Percentiles rank a stretch among this genome's conserved stretches.
Conservation (phyloP, 2,329 filamentous ascomycete species). For the Anthostomella pinea region DNA sequence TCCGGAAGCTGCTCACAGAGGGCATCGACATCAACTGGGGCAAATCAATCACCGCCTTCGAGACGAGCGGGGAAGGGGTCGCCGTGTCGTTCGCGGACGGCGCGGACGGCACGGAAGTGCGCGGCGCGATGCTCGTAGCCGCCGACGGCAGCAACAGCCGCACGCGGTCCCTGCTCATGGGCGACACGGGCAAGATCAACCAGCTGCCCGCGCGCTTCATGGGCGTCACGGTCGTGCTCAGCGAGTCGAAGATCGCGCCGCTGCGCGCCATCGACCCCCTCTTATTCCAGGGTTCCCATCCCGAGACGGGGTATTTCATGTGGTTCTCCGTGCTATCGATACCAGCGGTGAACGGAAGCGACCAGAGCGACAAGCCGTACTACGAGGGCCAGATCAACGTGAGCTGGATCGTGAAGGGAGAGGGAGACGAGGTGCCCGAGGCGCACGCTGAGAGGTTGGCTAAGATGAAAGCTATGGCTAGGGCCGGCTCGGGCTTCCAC, state of each 20-base stretch:
- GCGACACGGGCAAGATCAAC: not conserved
- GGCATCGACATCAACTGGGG: conserved; percentile 8
- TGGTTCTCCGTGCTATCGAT: conserved; percentile 8
- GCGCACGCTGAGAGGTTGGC: conserved; percentile 3
- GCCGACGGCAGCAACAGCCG: conserved; percentile 10
- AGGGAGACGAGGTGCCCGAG: conserved; percentile 1
- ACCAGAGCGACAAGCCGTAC: too few relatives aligned
- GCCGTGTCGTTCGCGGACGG: conserved; percentile 7
- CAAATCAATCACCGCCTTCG: conserved; percentile 4
- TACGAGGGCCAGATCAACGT: conserved; percentile 11
- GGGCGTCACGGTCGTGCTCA: conserved; percentile 1
- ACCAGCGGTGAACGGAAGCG: conserved; percentile 7
- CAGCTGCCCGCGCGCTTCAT: conserved; percentile 6
- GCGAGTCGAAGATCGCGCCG: conserved; percentile 1
- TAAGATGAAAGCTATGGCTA: conserved; percentile 5
- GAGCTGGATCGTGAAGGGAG: conserved; percentile 5
- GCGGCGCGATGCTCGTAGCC: conserved; percentile 8
- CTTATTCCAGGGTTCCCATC: conserved; percentile 9
- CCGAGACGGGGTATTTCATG: conserved; percentile 4
- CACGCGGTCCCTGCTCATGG: conserved; percentile 1
- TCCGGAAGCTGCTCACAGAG: conserved; percentile 3
- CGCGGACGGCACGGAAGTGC: conserved; percentile 3
- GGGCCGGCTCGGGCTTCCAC: conserved; percentile 5
- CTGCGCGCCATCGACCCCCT: conserved; percentile 9
- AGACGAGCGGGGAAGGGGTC: conserved; percentile 1